Evolutionary conservation across 495 filamentous ascomycete species (phyloP).

Genomic region (Neurospora discreta): DNA sequence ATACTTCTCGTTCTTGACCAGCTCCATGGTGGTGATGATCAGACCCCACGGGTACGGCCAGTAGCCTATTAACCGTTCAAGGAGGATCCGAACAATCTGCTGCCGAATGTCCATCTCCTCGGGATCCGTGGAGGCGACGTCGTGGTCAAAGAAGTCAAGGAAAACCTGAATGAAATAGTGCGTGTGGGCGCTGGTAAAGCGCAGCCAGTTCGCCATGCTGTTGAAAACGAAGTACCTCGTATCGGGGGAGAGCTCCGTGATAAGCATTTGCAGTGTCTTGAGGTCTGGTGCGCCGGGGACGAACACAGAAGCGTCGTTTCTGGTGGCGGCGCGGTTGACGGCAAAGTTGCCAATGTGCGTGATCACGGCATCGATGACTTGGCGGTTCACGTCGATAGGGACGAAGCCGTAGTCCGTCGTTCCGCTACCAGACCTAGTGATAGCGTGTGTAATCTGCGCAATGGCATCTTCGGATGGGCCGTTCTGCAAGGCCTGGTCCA

Average conservation of each 20-base stretch:
- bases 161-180: conserved; percentile 88
- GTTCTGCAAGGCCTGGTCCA: conserved; percentile 54
- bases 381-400: conserved; percentile 54
- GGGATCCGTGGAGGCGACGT: conserved; percentile 50
- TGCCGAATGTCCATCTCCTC: conserved; percentile 76
- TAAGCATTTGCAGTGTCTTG: conserved; percentile 61
- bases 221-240: conserved; percentile 73
- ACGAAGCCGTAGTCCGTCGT: conserved; percentile 51
- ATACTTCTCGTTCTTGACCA: conserved; percentile 81
- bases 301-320: conserved; percentile 51
- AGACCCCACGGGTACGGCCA: conserved; percentile 96
- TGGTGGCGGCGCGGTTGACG: conserved; percentile 42
- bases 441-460: conserved; percentile 56
- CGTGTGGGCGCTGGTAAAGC: conserved; percentile 80
- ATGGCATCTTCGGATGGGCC: conserved; percentile 56
- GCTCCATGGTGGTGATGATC: conserved; percentile 79
- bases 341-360: conserved; percentile 70
- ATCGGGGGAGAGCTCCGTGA: conserved; percentile 61
- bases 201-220: conserved; percentile 83
- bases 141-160: conserved; percentile 73
- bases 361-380: conserved; percentile 69
- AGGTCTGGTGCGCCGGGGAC: conserved; percentile 58
- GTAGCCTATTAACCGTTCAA: conserved; percentile 80
- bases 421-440: conserved; percentile 41
- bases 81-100: conserved; percentile 74